These are phyloP conservation scores for Reticulascus tulasneorum DNA, from an alignment of 2,329 filamentous ascomycete species.

Conservation along the genomic window DNA sequence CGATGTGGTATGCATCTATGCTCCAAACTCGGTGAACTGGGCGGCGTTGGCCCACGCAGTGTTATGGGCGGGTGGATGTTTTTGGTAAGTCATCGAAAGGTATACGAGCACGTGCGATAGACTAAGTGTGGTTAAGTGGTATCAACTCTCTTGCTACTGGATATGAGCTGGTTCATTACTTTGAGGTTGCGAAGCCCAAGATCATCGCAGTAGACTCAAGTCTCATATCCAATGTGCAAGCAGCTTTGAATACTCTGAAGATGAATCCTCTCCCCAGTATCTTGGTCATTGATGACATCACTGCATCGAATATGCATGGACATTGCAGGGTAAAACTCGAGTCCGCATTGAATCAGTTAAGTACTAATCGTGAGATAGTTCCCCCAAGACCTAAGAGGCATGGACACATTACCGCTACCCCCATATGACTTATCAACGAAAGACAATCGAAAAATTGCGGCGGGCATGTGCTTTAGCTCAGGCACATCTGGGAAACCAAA, in stretches of 20 bases:
- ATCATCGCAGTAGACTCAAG: conserved; percentile 14
- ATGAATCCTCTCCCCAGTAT: neutral
- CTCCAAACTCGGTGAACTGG: conserved; percentile 18
- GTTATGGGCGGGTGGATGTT: conserved; percentile 19
- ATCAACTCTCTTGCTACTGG: conserved; percentile 19
- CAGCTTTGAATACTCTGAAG: conserved; percentile 5
- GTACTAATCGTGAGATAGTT: neutral
- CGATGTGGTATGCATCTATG: conserved; percentile 19
- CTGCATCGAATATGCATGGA: neutral
- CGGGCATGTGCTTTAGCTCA: conserved; percentile 19
- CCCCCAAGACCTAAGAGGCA: neutral
- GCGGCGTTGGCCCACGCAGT: conserved; percentile 15
- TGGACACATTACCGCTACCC: neutral
- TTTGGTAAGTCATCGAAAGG: conserved; percentile 10
- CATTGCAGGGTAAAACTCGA: no score
- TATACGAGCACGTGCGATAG: no score
- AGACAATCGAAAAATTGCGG: conserved; percentile 15
- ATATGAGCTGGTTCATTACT: conserved; percentile 19
- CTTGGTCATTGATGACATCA: neutral
- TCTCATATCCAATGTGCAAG: conserved; percentile 2
- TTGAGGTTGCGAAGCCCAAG: conserved; percentile 15
- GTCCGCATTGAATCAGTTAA: no score
- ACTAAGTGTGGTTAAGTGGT: no score
- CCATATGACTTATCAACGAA: conserved; percentile 10
- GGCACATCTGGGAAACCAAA: conserved; percentile 20